Conservation (phyloP, 305 asterid species). For the Salvia sclarea region DNA sequence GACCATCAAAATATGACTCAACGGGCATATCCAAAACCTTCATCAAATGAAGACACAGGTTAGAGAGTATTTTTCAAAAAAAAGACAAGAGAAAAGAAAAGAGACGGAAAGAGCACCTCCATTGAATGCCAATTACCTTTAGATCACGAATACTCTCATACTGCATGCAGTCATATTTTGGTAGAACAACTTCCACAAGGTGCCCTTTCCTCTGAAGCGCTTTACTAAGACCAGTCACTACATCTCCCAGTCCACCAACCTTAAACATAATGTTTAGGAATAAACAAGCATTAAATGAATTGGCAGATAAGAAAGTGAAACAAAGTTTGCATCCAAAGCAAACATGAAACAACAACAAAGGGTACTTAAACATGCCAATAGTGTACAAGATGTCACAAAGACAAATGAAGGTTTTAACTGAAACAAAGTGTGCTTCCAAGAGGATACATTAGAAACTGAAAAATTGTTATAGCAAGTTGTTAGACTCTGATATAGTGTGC, state of each 20-base stretch:
- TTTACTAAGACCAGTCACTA: slow-evolving; percentile 91
- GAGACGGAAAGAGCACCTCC: neutral
- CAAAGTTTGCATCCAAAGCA: slow-evolving; percentile 17
- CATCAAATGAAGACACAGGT: slow-evolving; percentile 32
- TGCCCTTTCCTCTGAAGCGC: slow-evolving; percentile 95
- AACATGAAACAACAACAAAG: slow-evolving; percentile 4
- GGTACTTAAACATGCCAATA: slow-evolving; percentile 6
- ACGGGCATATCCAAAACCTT: slow-evolving; percentile 85
- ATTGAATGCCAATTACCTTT: slow-evolving; percentile 51
- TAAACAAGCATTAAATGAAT: neutral
- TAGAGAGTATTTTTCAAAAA: slow-evolving; percentile 21
- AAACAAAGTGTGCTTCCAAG: slow-evolving; percentile 7
- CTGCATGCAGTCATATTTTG: slow-evolving; percentile 94
- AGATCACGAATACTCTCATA: slow-evolving; percentile 65
- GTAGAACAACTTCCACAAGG: slow-evolving; percentile 88
- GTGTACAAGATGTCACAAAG: slow-evolving; percentile 4
- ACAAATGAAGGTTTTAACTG: slow-evolving; percentile 1
- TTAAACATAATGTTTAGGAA: slow-evolving; percentile 27
- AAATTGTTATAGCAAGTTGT: neutral
- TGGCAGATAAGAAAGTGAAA: neutral
- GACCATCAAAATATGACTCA: slow-evolving; percentile 94
- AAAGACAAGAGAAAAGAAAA: neutral
- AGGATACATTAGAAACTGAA: slow-evolving; percentile 2
- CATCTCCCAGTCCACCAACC: slow-evolving; percentile 99
- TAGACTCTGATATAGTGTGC: slow-evolving; percentile 4